Evolutionary conservation across 257 asterid genomes (phyloP).

Genomic region (Thymus mandschuricus): DNA sequence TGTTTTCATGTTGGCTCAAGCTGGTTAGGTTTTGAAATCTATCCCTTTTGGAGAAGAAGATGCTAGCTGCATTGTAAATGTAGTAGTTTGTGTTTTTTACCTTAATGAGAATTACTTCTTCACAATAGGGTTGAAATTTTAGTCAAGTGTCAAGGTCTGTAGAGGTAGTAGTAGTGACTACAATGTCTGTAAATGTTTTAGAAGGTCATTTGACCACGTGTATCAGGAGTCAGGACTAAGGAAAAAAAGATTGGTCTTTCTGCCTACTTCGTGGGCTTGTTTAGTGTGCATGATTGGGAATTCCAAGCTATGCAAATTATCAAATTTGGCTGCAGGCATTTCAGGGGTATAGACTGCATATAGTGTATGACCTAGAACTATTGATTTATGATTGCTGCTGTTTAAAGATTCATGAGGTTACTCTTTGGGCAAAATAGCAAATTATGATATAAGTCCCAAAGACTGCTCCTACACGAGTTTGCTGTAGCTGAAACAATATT

Average conservation of each 20-base stretch:
- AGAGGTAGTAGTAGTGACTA: constrained; percentile 4
- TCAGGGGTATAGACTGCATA: constrained; percentile 8
- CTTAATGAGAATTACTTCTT: too few species aligned
- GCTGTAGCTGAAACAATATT: constrained; percentile 19
- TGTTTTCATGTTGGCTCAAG: constrained; percentile 13
- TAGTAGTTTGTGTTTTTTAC: too few species aligned
- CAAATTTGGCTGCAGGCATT: constrained; percentile 15
- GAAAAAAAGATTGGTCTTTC: neutral
- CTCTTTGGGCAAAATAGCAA: neutral
- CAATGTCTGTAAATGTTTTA: neutral
- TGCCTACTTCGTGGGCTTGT: neutral
- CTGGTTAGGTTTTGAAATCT: neutral
- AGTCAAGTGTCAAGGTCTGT: constrained; percentile 14
- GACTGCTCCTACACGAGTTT: constrained; percentile 6
- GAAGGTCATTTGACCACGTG: constrained; percentile 16
- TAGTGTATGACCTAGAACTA: constrained; percentile 21
- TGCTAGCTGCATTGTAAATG: neutral
- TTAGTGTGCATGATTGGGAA: neutral
- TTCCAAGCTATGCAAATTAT: constrained; percentile 7
- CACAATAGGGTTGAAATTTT: neutral
- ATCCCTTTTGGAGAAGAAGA: constrained; percentile 9
- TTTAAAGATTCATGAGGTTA: neutral
- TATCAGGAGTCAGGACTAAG: neutral
- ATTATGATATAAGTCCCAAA: neutral
- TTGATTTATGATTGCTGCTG: constrained; percentile 12